Evolutionary conservation across 148 eudicot genomes (phyloP).

Genomic region (Fagopyrum esculentum): DNA sequence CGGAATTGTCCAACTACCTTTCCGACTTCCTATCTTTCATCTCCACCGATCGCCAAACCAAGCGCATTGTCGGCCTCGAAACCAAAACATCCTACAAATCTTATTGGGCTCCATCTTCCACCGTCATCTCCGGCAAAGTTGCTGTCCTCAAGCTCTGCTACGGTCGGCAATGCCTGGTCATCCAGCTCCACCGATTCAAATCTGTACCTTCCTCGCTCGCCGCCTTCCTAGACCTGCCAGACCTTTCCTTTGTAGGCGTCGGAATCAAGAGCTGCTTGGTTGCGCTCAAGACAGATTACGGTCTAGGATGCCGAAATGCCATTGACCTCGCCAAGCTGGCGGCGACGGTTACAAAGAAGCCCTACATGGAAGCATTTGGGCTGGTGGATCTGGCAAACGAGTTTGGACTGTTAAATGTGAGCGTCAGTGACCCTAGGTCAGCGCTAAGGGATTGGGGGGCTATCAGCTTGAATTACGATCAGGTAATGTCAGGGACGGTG

Average conservation of each 20-base stretch:
- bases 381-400: slow-evolving; percentile 18
- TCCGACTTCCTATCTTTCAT: slow-evolving; percentile 7
- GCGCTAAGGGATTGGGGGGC: slow-evolving; percentile 19
- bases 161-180: slow-evolving; percentile 11
- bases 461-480: slow-evolving; percentile 11
- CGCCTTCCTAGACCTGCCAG: slow-evolving; percentile 13
- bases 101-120: neutral
- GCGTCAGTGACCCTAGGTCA: neutral
- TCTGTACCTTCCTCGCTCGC: slow-evolving; percentile 11
- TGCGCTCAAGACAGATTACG: slow-evolving; percentile 22
- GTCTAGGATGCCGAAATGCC: slow-evolving; percentile 19
- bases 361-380: slow-evolving; percentile 10
- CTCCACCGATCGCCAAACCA: slow-evolving; percentile 1
- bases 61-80: slow-evolving; percentile 18
- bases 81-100: neutral
- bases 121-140: slow-evolving; percentile 6
- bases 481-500: slow-evolving; percentile 17
- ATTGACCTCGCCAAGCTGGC: slow-evolving; percentile 19
- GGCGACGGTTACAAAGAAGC: neutral
- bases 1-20: slow-evolving; percentile 14
- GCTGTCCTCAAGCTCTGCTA: slow-evolving; percentile 17
- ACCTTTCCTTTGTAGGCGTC: slow-evolving; percentile 18
- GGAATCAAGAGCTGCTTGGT: slow-evolving; percentile 16
- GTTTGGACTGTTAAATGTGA: neutral
- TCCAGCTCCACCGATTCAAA: slow-evolving; percentile 14